Evolutionary conservation across 2,329 filamentous ascomycete genomes (phyloP).

Genomic region (Albophoma yamanashiensis): DNA sequence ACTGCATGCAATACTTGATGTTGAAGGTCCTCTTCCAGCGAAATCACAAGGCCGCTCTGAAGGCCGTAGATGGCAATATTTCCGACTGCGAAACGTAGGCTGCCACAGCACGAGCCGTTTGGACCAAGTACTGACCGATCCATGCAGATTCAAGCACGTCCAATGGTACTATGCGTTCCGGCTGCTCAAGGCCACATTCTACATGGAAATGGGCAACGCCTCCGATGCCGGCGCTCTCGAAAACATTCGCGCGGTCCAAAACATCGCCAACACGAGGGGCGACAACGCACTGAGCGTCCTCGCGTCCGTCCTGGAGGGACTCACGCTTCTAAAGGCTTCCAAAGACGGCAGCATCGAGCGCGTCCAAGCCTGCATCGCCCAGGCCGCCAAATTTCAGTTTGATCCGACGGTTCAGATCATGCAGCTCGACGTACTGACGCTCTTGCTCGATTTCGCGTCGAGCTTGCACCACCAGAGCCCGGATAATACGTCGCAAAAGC

Average conservation of each 20-base stretch:
- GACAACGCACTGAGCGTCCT: constrained; percentile 57
- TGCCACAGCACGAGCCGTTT: not conserved
- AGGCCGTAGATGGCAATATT: constrained; percentile 58
- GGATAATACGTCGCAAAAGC: constrained; percentile 46
- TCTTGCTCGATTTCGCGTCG: constrained; percentile 60
- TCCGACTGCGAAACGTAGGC: constrained; percentile 54
- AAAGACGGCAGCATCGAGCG: constrained; percentile 57
- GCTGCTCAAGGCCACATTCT: constrained; percentile 60
- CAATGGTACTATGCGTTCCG: constrained; percentile 72
- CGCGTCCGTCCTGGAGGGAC: constrained; percentile 56
- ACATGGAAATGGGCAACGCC: constrained; percentile 48
- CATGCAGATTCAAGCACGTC: constrained; percentile 46
- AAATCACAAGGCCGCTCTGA: constrained; percentile 62
- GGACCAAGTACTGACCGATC: not conserved
- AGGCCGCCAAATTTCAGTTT: constrained; percentile 60
- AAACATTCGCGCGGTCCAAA: constrained; percentile 54
- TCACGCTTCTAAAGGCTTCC: constrained; percentile 55
- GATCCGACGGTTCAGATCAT: constrained; percentile 52
- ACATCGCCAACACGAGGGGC: constrained; percentile 46
- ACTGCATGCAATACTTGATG: constrained; percentile 65
- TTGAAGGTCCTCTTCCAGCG: constrained; percentile 60
- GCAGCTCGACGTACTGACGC: constrained; percentile 54
- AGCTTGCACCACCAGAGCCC: constrained; percentile 54
- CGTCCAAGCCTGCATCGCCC: constrained; percentile 64
- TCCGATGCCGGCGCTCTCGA: constrained; percentile 56